Base-by-base conservation (phyloP, 2,329 filamentous ascomycete genomes). In the Penicillium sp. region DNA sequence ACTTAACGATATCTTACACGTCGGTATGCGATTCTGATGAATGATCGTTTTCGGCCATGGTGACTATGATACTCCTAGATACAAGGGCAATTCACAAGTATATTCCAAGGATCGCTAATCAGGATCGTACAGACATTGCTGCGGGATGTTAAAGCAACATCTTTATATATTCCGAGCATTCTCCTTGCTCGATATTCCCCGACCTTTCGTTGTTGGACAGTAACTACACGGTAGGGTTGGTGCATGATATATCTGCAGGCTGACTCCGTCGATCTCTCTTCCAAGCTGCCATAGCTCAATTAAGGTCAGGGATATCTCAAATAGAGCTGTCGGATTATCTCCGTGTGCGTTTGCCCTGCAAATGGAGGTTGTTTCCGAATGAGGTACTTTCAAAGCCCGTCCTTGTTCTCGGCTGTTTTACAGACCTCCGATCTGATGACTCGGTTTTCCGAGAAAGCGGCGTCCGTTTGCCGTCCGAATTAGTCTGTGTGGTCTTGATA, bases 11-110 rank as follows among this genome's bases (percentile, higher is more conserved):
- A n/a, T n/a, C 50, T 55, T 51, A 57, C 55, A 57, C 55, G 52
- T 57, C 55, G 3, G 55, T 57, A 10, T 55, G 44, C 9, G 55
- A 55, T 36, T 51, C 50, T 22, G 27, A 35, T 20, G 27, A 35
- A 36, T 33, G 16, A 10, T 27, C 27, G 13, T 30, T 25, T 45
- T 36, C 18, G 14, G 28, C 16, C 48, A 50, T 50, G 7, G 6
- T 50, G 35, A 9, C 9, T 45, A 20, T 44, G 20, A 24, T 49
- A 31, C 30, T 45, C 35, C 10, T 9, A n/a, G 8, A n/a, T 25
- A 20, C 18, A 10, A 43, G 3, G n/a, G 14, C 4, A 7, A 36
- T n/a, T 31, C 28, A 31, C 11, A 24, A 24, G 20, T 27, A 18
- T 6, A 25, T 28, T 43, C 14, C 13, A 20, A 7, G 33, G 4